Evolutionary conservation across 352 stramenopile genomes (phyloP).

Genomic region (Globisporangium sylvaticum): DNA sequence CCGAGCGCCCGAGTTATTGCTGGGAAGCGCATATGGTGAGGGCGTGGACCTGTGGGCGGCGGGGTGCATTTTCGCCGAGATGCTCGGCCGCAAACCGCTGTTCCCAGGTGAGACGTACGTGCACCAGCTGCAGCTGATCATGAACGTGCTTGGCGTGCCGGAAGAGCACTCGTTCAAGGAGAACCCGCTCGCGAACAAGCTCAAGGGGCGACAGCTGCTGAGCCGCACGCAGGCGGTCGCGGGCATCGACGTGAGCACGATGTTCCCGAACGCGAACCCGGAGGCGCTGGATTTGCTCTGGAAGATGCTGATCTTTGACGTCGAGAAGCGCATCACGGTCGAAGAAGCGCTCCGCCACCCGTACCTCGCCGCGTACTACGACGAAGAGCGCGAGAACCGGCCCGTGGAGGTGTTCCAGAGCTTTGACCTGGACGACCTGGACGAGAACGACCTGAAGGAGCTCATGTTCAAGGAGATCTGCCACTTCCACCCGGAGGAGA

Average conservation of each 20-base stretch:
- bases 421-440: slow-evolving; percentile 83
- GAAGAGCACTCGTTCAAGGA: slow-evolving; percentile 88
- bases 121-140: slow-evolving; percentile 86
- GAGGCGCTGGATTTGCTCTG: slow-evolving; percentile 80
- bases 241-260: slow-evolving; percentile 73
- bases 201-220: slow-evolving; percentile 80
- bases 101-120: slow-evolving; percentile 87
- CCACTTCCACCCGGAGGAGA: slow-evolving; percentile 85
- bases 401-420: slow-evolving; percentile 78
- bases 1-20: slow-evolving; percentile 76
- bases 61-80: slow-evolving; percentile 86
- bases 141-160: slow-evolving; percentile 85
- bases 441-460: slow-evolving; percentile 82
- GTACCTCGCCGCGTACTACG: slow-evolving; percentile 92
- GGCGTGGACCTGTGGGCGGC: slow-evolving; percentile 85
- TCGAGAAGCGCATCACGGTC: slow-evolving; percentile 94
- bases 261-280: slow-evolving; percentile 86
- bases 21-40: slow-evolving; percentile 82
- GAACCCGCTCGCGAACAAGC: slow-evolving; percentile 84
- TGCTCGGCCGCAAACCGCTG: slow-evolving; percentile 81
- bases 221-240: slow-evolving; percentile 77
- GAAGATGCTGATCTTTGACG: slow-evolving; percentile 92
- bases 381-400: slow-evolving; percentile 62
- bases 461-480: slow-evolving; percentile 91
- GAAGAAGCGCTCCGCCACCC: slow-evolving; percentile 94